phyloP scores from a whole-genome alignment of 768 basidiomycete genomes.

The Suillus subalutaceus region DNA sequence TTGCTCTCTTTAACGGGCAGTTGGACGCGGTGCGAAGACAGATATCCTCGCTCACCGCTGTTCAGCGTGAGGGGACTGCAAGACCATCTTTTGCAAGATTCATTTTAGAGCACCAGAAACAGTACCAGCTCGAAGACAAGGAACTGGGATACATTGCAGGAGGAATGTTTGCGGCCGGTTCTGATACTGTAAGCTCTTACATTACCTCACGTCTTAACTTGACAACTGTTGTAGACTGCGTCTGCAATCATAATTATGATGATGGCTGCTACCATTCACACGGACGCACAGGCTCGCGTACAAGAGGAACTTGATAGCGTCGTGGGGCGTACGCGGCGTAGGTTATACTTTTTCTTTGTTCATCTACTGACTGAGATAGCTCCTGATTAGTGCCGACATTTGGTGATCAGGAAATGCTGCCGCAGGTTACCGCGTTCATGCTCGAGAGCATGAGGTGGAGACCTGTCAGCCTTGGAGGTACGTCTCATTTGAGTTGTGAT shows the following conservation, averaged over 20 bases:
- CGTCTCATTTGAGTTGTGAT: neutral
- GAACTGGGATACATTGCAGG: conserved; percentile 44
- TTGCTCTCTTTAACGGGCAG: conserved; percentile 34
- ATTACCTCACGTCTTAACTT: neutral
- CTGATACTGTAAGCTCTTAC: conserved; percentile 38
- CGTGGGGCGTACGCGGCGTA: conserved; percentile 43
- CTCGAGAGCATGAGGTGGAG: conserved; percentile 42
- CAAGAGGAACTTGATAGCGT: conserved; percentile 57
- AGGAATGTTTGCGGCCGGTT: conserved; percentile 46
- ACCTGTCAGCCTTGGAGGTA: conserved; percentile 35
- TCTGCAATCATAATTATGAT: conserved; percentile 56
- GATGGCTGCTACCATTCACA: conserved; percentile 56
- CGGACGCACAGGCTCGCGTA: conserved; percentile 49
- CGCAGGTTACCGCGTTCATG: conserved; percentile 39
- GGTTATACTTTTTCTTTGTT: neutral
- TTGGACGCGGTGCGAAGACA: conserved; percentile 30
- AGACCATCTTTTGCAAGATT: conserved; percentile 38
- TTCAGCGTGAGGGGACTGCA: conserved; percentile 28
- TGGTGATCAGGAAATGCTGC: conserved; percentile 35
- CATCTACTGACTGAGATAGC: neutral
- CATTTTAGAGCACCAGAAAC: conserved; percentile 38
- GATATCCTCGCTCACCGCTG: conserved; percentile 13
- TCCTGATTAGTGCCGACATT: conserved; percentile 38
- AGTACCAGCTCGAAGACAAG: conserved; percentile 34
- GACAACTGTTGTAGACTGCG: conserved; percentile 28